Evolutionary conservation across 495 filamentous ascomycete species (phyloP).

Genomic region (Evernia prunastri): DNA sequence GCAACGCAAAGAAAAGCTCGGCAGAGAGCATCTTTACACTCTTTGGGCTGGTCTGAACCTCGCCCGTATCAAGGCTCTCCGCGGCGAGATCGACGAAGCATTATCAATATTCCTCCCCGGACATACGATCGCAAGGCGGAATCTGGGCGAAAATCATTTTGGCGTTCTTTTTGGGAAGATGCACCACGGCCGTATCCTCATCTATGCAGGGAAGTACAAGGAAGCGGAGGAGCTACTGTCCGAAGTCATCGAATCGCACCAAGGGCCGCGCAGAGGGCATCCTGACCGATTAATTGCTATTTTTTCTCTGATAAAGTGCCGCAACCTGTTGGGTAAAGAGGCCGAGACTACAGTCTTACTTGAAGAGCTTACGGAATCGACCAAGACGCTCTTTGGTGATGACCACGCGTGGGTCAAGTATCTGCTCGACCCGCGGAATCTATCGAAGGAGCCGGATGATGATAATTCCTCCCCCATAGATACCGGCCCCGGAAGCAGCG

Average conservation of each 20-base stretch:
- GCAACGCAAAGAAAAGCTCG: conserved; percentile 23
- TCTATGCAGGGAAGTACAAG: conserved; percentile 15
- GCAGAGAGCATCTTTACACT: conserved; percentile 30
- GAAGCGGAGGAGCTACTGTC: conserved; percentile 23
- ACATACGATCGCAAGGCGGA: conserved; percentile 20
- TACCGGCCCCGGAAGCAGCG: not conserved
- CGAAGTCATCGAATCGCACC: conserved; percentile 19
- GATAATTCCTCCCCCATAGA: not conserved
- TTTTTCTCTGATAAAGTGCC: conserved; percentile 23
- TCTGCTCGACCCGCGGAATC: conserved; percentile 15
- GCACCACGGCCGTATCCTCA: conserved; percentile 22
- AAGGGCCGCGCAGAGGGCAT: conserved; percentile 22
- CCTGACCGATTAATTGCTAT: conserved; percentile 27
- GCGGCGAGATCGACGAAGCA: conserved; percentile 22
- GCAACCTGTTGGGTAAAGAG: conserved; percentile 22
- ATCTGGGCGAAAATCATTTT: conserved; percentile 25
- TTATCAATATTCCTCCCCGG: conserved; percentile 18
- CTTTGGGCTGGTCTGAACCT: conserved; percentile 27
- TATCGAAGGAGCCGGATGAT: conserved; percentile 11
- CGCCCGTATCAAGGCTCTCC: conserved; percentile 24
- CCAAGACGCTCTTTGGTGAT: conserved; percentile 20
- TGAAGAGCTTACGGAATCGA: conserved; percentile 14
- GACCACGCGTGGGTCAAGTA: conserved; percentile 18
- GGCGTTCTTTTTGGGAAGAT: conserved; percentile 22
- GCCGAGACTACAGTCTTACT: conserved; percentile 19